Percentiles rank a stretch among this genome's conserved stretches.
Evolutionary conservation across 2,329 filamentous ascomycete species (phyloP).

Genomic region (Epichloe scottii): DNA sequence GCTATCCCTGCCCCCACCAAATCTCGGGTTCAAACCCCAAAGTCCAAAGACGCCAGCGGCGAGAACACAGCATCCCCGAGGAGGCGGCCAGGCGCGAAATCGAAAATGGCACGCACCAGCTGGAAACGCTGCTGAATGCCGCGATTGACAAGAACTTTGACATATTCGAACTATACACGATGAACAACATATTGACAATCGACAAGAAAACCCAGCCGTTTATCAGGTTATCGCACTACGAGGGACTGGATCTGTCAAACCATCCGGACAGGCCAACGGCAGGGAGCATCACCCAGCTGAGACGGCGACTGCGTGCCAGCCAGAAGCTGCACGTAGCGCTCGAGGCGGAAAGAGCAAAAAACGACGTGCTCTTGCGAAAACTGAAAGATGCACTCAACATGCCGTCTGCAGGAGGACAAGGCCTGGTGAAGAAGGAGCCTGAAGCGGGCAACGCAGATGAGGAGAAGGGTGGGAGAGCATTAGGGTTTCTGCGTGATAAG

Average conservation of each 20-base stretch:
- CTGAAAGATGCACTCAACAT: slow-evolving; percentile 36
- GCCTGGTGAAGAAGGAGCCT: slow-evolving; percentile 2
- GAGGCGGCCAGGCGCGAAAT: slow-evolving; percentile 52
- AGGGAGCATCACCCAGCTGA: slow-evolving; percentile 58
- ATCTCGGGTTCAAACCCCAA: slow-evolving; percentile 62
- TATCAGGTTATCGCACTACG: slow-evolving; percentile 77
- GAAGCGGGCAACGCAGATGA: slow-evolving; percentile 4
- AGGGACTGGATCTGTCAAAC: slow-evolving; percentile 42
- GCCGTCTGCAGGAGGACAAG: slow-evolving; percentile 11
- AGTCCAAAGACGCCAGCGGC: slow-evolving; percentile 2
- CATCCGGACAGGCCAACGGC: slow-evolving; percentile 35
- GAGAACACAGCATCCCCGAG: slow-evolving; percentile 16
- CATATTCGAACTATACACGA: slow-evolving; percentile 76
- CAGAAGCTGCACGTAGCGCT: slow-evolving; percentile 60
- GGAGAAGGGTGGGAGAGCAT: slow-evolving; percentile 13
- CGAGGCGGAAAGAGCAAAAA: slow-evolving; percentile 55
- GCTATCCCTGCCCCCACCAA: slow-evolving; percentile 56
- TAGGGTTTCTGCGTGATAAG: slow-evolving; percentile 46
- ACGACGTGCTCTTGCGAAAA: slow-evolving; percentile 55
- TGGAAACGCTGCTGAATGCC: slow-evolving; percentile 70
- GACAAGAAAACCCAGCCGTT: slow-evolving; percentile 58
- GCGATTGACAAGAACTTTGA: slow-evolving; percentile 79
- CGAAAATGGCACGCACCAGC: slow-evolving; percentile 74
- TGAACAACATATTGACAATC: slow-evolving; percentile 72
- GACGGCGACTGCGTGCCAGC: slow-evolving; percentile 66